Evolutionary conservation across 2,329 filamentous ascomycete species (phyloP), one percentile per base, ranked within the genome.

Genomic region (Ceratocystis cubensis): DNA sequence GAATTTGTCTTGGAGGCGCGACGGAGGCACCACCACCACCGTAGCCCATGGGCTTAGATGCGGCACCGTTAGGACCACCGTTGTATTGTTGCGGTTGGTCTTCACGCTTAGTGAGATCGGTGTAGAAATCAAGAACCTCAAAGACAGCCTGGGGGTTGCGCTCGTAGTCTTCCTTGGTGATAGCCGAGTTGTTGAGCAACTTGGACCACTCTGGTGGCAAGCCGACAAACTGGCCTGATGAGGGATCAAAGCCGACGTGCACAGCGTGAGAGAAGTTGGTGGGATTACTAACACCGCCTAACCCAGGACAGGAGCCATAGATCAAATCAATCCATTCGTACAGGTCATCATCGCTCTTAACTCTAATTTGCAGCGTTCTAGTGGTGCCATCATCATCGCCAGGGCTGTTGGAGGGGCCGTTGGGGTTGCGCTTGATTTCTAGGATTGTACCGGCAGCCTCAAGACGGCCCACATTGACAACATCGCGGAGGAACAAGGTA

Each of bases 271-370:
- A 91, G 78, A 99, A 99, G 79, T 97, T 96, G 70, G 94, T 97
- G 5, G 94, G 94, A 76, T 97, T 96, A 78, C 93, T 96, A 66
- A 99, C 94, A 71, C 94, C 94, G 69, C 94, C 92, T 91, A 97
- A 96, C 69, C 91, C 93, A 20, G 94, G 94, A 75, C 93, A 97
- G 70, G 93, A 88, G 71, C 93, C 91, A 75, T 97, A 97, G 71
- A 99, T 95, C 75, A 92, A 90, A 76, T 99, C 94, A 73, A 97
- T 96, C 94, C 94, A 99, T 72, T 96, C 91, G 76, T 99, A 99
- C 65, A 99, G 85, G 71, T 99, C 94, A 73, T 96, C 93, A 73
- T 99, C 94, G 66, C 87, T 88, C 77, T 96, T 96, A 72, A 97
- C 91, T 74, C 89, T 91, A 75, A 96, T 94, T 70, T 94, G 91